Evolutionary conservation across 345 rosid genomes (phyloP), one percentile per base, ranked within the genome.

Genomic region (Populus euphratica): DNA sequence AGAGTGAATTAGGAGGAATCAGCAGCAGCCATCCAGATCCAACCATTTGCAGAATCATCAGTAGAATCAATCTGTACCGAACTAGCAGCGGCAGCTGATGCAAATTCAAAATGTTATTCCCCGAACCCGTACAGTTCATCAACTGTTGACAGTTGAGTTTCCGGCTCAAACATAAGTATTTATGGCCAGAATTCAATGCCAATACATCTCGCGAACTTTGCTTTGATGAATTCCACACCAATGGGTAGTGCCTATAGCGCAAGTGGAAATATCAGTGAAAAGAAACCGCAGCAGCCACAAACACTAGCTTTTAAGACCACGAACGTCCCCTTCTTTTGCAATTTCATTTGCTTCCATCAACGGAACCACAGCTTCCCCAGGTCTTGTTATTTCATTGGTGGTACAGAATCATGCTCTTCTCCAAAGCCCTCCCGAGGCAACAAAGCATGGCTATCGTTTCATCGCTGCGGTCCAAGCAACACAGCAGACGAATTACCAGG

Each of bases 271-370:
- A 81, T 86, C 23, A 79, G 86, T 69, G 98, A 91, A 52, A 92
- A 89, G 97, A 91, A 91, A 84, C 86, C 84, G 56, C 89, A 79
- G 80, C 86, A 77, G 68, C 77, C 52, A 5, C 79, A 76, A 27
- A 84, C 86, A 54, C 94, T 88, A 73, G 83, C 83, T 50, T 76
- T 92, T 6, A 93, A 87, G 80, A 78, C 90, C 91, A n/a, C 78
- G 86, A 9, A 82, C 81, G 1, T 84, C 97, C 66, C 98, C 85
- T 81, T 86, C 97, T 76, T 92, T 92, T 88, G 94, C 98, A 39
- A 87, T 96, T 96, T 89, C 99, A n/a, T 91, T 91, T 85, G 84
- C 93, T n/a, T 81, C 97, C 29, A 82, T 90, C 47, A 91, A 84
- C 80, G 94, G 96, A 72, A 82, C 89, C 31, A 81, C 80, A n/a